These are phyloP conservation scores for Coemansia sp. DNA, from an alignment of 192 early-diverging fungal species.

Conservation along the genomic window DNA sequence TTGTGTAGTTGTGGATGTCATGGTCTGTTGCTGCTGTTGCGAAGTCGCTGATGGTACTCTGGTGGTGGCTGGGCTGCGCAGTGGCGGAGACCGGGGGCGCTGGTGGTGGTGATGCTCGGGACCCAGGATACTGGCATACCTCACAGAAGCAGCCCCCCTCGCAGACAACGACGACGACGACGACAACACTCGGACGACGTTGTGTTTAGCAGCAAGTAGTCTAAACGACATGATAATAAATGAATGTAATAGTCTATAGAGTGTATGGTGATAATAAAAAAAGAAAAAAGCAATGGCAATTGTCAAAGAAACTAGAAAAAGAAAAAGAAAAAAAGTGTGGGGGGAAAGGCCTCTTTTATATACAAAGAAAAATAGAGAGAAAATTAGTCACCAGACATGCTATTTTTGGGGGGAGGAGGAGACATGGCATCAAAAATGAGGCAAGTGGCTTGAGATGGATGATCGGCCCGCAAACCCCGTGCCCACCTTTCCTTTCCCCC, in stretches of 20 bases:
- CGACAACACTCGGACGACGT: not conserved
- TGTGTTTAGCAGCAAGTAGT: not conserved
- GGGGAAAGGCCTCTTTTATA: no score
- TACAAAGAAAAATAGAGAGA: no score
- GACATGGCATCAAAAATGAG: no score
- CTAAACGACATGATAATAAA: conserved; percentile 4
- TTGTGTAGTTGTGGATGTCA: not conserved
- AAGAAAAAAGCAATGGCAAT: conserved; percentile 13
- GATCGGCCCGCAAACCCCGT: no score
- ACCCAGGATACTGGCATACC: conserved; percentile 22
- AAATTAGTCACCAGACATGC: no score
- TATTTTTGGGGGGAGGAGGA: no score
- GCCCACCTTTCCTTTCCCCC: no score
- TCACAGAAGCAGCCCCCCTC: not conserved
- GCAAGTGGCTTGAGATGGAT: no score
- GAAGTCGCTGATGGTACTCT: not conserved
- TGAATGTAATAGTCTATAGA: not conserved
- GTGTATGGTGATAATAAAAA: not conserved
- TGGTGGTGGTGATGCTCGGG: not conserved
- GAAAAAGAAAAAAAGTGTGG: no score
- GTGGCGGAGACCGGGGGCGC: not conserved
- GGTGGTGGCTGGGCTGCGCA: no score
- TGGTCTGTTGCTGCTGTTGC: conserved; percentile 12
- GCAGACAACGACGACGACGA: no score
- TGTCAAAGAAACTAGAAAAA: no score